Evolutionary conservation across 768 basidiomycete species (phyloP), one percentile per base, ranked within the genome.

Genomic region (Cytidiella melzeri): DNA sequence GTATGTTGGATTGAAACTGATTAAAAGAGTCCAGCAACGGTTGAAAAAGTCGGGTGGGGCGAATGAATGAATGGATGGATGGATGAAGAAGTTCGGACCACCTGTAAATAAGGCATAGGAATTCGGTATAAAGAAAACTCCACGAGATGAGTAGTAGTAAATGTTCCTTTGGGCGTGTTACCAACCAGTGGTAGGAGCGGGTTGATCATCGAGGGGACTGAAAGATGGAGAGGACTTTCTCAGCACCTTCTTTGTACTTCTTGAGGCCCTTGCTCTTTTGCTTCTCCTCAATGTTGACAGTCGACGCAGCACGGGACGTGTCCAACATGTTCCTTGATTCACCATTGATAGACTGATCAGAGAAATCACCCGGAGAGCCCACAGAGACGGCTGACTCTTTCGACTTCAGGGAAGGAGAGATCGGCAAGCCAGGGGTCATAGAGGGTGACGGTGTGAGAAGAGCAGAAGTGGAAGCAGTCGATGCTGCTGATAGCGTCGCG

Each of bases 211-310:
- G 84, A 52, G 85, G 83, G 23, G 84, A 79, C 38, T 84, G 83
- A 65, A 92, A 91, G 55, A 92, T 70, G 26, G 87, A 87, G 50
- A 92, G 74, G 48, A 92, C 77, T 56, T 91, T 91, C 72, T 90
- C 88, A 2, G 89, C 87, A 53, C 83, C 85, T 61, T 89, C 83
- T 69, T 90, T 91, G 71, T 88, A 87, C 69, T 83, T 89, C 74
- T 84, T 87, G 66, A 88, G 64, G 67, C 85, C 90, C 72, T 79
- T 87, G 60, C 65, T 81, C 77, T 77, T 83, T 53, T 71, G 70
- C 62, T 79, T 83, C 59, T 82, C 76, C n/a, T 73, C 70, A 50
- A 51, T 7, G 1, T 52, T 48, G n/a, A 50, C 47, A 11, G 57
- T 60, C 15, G 67, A 57, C 4, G 48, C 23, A 20, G 57, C 50